Percentiles rank a stretch among this genome's conserved stretches.
phyloP scores from a whole-genome alignment of 1,284 basidiomycete species.

The Austroboletus novae-zelandiae region DNA sequence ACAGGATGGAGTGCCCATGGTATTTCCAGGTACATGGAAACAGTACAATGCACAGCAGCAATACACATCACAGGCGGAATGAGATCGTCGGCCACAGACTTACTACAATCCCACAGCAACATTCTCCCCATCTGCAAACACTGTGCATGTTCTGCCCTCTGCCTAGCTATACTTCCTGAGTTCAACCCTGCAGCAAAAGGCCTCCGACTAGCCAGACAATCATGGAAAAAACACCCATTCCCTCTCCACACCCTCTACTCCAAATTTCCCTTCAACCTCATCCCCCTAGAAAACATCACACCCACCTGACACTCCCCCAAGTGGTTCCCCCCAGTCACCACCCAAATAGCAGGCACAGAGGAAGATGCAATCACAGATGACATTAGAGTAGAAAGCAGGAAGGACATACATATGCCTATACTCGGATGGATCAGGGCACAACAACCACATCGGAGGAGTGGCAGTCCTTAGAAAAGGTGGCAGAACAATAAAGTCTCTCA shows the following conservation, averaged over 20 bases:
- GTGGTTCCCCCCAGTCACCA: not conserved
- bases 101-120: no score
- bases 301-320: not conserved
- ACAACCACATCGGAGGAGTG: not conserved
- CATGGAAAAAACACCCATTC: no score
- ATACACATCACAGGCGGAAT: not conserved
- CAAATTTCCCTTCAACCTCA: not conserved
- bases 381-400: not conserved
- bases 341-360: not conserved
- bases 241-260: no score
- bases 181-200: no score
- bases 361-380: not conserved
- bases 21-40: not conserved
- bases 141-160: no score
- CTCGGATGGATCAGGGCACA: not conserved
- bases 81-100: no score
- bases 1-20: not conserved
- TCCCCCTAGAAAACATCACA: not conserved
- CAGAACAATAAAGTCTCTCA: not conserved
- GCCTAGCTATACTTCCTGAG: no score
- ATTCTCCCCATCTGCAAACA: no score
- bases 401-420: not conserved
- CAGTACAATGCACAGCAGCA: not conserved
- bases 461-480: not conserved
- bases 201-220: no score